phyloP scores from a whole-genome alignment of 2,329 filamentous ascomycete genomes.

The Colletotrichum sp. region DNA sequence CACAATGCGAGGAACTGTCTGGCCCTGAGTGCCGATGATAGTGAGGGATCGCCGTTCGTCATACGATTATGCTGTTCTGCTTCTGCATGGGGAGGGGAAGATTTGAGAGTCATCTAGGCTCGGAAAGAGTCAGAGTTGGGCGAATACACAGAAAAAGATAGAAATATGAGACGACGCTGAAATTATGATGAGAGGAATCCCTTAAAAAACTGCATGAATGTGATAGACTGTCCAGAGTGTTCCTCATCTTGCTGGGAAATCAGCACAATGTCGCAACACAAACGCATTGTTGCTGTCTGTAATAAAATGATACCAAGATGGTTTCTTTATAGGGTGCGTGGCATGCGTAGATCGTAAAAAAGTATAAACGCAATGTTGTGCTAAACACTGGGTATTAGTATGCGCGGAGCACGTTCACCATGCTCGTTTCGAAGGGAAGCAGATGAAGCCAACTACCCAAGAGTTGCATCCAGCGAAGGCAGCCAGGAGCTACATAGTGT shows the following conservation, averaged over 20 bases:
- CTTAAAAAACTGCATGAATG: fast-evolving
- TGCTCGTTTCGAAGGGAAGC: background rate
- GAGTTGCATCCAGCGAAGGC: background rate
- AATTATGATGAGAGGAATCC: background rate
- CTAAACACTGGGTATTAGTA: background rate
- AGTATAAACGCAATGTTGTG: background rate
- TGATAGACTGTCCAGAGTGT: background rate
- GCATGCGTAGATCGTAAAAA: background rate
- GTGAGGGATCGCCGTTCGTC: background rate
- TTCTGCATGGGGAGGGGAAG: background rate
- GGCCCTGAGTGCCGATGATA: background rate
- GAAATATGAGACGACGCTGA: background rate
- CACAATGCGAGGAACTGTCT: background rate
- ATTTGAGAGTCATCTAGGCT: background rate
- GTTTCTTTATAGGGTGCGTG: background rate
- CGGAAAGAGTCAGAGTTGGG: background rate
- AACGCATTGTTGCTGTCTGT: background rate
- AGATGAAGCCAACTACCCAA: fast-evolving
- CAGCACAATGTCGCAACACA: background rate
- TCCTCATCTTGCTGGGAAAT: background rate
- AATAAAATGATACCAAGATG: background rate
- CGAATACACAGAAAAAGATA: background rate
- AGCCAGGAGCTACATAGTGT: background rate
- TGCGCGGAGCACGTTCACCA: background rate
- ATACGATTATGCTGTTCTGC: background rate